These are phyloP conservation scores for Hanseniaspora jakobsenii DNA, from an alignment of 805 yeast species.

Conservation along the genomic window DNA sequence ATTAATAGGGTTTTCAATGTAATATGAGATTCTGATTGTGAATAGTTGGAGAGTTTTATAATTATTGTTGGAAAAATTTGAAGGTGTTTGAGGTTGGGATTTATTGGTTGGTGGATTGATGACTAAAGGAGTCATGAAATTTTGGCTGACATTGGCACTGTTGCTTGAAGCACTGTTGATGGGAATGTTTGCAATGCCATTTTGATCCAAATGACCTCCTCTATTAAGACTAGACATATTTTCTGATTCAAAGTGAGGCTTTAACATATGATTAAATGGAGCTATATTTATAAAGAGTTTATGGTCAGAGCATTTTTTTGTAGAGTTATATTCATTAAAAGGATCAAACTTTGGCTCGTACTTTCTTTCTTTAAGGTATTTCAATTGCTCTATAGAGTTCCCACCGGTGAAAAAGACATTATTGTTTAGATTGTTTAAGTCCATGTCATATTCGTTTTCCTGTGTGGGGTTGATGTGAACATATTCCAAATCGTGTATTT, in stretches of 20 bases:
- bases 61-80: conserved; percentile 24
- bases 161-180: background rate
- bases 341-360: conserved; percentile 14
- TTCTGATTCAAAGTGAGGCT: background rate
- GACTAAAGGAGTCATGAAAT: conserved; percentile 29
- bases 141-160: background rate
- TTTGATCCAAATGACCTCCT: background rate
- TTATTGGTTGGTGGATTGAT: conserved; percentile 47
- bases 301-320: conserved; percentile 16
- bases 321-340: background rate
- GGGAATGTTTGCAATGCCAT: no score
- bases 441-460: conserved; percentile 1
- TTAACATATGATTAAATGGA: conserved; percentile 8
- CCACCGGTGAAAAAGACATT: conserved; percentile 13
- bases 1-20: conserved; percentile 48
- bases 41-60: conserved; percentile 37
- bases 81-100: background rate
- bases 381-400: conserved; percentile 10
- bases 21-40: conserved; percentile 55
- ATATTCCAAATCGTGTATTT: conserved; percentile 9
- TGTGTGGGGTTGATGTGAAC: conserved; percentile 9
- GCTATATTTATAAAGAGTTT: conserved; percentile 17
- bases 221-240: background rate
- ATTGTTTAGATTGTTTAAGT: background rate
- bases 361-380: conserved; percentile 10